Base-by-base conservation (phyloP, 2,329 filamentous ascomycete species). In the Bertia moriformis region DNA sequence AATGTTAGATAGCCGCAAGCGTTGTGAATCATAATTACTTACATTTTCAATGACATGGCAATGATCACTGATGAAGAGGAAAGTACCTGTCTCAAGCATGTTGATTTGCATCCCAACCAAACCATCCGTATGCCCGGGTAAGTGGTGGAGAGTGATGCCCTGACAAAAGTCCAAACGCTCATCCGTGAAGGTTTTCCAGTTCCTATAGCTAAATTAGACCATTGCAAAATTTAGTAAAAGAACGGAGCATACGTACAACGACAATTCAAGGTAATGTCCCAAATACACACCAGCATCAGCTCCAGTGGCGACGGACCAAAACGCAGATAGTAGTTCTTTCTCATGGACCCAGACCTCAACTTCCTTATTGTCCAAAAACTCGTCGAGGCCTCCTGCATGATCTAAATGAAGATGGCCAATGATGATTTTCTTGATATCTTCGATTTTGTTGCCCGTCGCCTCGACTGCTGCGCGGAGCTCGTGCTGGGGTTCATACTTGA, bases 21-120 rank as follows among this genome's bases (percentile, higher is more conserved):
- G n/a, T n/a, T n/a, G n/a, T n/a, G n/a, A n/a, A n/a, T n/a, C n/a
- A n/a, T n/a, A n/a, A n/a, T n/a, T n/a, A n/a, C n/a, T n/a, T n/a
- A n/a, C n/a, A 39, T 57, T 50, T 35, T 54, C 50, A 37, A 48
- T 49, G 13, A 56, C 51, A 41, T 56, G 53, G 20, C 46, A 56
- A 24, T 56, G 53, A 39, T 56, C 54, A 40, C 48, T 52, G 35
- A 51, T 55, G 40, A 53, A 56, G 42, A 57, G 48, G 36, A 55
- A 55, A 3, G 52, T 54, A 1, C 53, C 55, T 10, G 42, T 48
- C 14, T 56, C 48, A 2, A 33, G 44, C 20, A 57, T 46, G 40
- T 55, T 56, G 18, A 56, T 38, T 39, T 56, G 51, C 51, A 57
- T 54, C 3, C 49, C 49, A 22, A 53, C 42, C 7, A 56, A 43